Conservation (phyloP, 2,329 filamentous ascomycete genomes). For the Plectosphaerella sp. region DNA sequence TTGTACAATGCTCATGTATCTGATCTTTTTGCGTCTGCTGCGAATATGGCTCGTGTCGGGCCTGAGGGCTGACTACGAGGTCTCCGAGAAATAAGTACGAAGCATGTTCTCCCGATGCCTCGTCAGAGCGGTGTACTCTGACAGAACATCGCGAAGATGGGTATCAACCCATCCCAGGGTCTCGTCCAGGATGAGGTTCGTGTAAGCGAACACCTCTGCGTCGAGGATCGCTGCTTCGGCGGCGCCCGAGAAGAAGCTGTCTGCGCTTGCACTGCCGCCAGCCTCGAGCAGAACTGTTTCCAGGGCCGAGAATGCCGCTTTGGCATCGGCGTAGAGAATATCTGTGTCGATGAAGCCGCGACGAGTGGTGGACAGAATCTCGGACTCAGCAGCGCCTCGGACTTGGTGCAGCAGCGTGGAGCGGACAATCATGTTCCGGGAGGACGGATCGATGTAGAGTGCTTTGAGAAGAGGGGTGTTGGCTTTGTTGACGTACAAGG, state of each 20-base stretch:
- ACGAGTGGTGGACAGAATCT: slow-evolving; percentile 63
- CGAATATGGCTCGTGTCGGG: too few species aligned
- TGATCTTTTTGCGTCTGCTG: too few species aligned
- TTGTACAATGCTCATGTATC: not conserved
- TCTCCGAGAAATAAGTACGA: slow-evolving; percentile 12
- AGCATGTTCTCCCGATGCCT: slow-evolving; percentile 31
- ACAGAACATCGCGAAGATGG: slow-evolving; percentile 52
- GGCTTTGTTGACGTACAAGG: slow-evolving; percentile 67
- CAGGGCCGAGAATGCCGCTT: slow-evolving; percentile 41
- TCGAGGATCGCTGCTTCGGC: slow-evolving; percentile 70
- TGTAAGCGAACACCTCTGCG: slow-evolving; percentile 86
- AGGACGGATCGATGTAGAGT: slow-evolving; percentile 67
- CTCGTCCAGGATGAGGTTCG: slow-evolving; percentile 70
- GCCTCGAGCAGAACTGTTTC: slow-evolving; percentile 32
- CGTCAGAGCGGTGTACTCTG: slow-evolving; percentile 57
- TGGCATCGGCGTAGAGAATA: slow-evolving; percentile 37
- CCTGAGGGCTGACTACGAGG: not conserved
- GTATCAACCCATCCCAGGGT: slow-evolving; percentile 59
- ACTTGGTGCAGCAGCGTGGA: slow-evolving; percentile 61
- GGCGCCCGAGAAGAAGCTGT: slow-evolving; percentile 33
- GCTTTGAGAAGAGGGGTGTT: slow-evolving; percentile 65
- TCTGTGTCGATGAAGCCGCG: slow-evolving; percentile 22
- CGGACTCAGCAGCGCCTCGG: slow-evolving; percentile 65
- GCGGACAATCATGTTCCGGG: slow-evolving; percentile 57
- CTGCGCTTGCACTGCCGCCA: slow-evolving; percentile 10